Base-by-base conservation (phyloP, 257 asterid genomes). In the Penstemon barbatus region DNA sequence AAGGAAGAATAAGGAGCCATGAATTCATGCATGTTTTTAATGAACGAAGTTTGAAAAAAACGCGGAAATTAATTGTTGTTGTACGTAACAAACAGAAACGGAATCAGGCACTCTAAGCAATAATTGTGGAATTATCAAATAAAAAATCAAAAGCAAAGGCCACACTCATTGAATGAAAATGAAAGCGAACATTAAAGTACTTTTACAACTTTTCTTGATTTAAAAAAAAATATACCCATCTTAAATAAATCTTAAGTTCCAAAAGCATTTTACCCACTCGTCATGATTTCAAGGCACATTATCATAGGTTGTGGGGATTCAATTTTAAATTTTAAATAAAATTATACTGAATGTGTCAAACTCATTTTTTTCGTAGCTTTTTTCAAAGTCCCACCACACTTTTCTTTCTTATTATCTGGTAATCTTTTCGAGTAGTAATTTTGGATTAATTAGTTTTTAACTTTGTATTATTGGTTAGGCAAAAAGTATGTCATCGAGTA, bases 111-210 rank as follows among this genome's bases (percentile, higher is more conserved):
- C 60, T 8, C 25, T 52, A 60, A 71, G 61, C 83, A 87, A 83
- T 87, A 5, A 81, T 79, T 78, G 86, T 10, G 67, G 72, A 42
- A 66, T 60, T 36, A 15, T 60, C 38, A 41, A 68, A 69, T 77
- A 70, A 80, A 78, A 33, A 78, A 77, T 57, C 45, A 49, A 71
- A 86, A 75, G 76, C 75, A 67, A 71, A 71, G n/a, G 71, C 63
- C 75, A 76, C 75, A 75, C 77, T 73, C 84, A 78, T 63, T 42
- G 77, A 82, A 73, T 55, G 81, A 81, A 81, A 85, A 81, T 76
- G 84, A 85, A 87, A 85, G 95, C 84, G 83, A 83, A 77, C 85
- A 66, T 59, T 74, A 71, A 85, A 77, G 84, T 75, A 79, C 90
- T 81, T 89, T 81, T 76, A 64, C 79, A 73, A 66, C 80, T 80